Evolutionary conservation across 2,329 filamentous ascomycete genomes (phyloP), one percentile per base, ranked within the genome.

Genomic region (Stagonosporopsis vannaccii): DNA sequence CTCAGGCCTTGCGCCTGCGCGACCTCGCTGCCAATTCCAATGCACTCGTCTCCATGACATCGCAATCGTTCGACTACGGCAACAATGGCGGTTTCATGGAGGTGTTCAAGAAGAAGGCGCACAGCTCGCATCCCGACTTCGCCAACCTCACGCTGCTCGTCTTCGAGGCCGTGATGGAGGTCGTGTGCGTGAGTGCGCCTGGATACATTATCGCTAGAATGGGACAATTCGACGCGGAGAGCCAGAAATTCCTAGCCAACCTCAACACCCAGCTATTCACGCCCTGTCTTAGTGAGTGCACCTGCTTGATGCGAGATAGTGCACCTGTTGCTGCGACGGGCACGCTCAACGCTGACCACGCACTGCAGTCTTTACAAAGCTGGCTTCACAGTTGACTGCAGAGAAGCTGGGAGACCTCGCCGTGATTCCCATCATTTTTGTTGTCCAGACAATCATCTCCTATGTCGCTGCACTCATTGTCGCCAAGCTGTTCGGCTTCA

Each of bases 231-330:
- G 92, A 96, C 77, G 92, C 91, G 61, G 92, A 97, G 47, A 91
- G 93, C 75, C 95, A 99, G 77, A 98, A 97, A 78, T 96, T 99
- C 72, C 83, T 97, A 46, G 94, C 95, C 50, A 97, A 99, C 73
- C 83, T 99, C 66, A 99, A 99, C 76, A 92, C 97, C 56, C 91
- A 90, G 80, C 84, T 99, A 37, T 99, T 99, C 78, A 99, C 95
- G 26, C 95, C 95, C 63, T 98, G 95, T 76, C 87, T 99, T 62
- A 96, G 91, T 96, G 87, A 60, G 72, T 59, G 20, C 36, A 9
- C 13, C 17, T 8, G 17, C 9, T 30, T 6, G n/a, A 33, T 36
- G 46, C 41, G 40, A 46, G 9, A 7, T 19, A 15, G 22, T 40
- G 22, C 33, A 19, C 23, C 4, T 15, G 25, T 4, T 22, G 17